Evolutionary conservation across 2,329 filamentous ascomycete species (phyloP), one percentile per base, ranked within the genome.

Genomic region (Coniella vitis): DNA sequence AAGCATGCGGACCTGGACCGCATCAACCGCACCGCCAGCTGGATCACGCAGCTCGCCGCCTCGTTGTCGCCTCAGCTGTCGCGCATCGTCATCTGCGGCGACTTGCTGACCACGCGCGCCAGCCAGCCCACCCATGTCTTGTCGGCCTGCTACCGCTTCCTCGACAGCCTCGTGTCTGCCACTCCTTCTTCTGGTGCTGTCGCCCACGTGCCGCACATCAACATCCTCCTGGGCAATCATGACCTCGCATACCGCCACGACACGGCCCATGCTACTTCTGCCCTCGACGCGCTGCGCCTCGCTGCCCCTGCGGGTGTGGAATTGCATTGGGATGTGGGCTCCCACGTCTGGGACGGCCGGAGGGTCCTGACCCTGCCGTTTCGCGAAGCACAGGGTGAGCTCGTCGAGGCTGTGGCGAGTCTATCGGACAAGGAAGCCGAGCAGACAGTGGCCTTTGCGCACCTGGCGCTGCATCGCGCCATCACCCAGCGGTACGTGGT

Each of bases 161-260:
- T 65, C 32, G 52, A 55, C 45, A 45, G 58, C 16, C 51, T 65
- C 10, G 56, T 53, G 22, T 22, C n/a, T 38, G 44, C 51, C 5
- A 53, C 56, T 5, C 5, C 25, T 10, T 29, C 25, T 5, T 29
- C 25, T 29, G 25, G 5, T 29, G 25, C 25, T 29, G 14, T n/a
- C n/a, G n/a, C n/a, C n/a, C 38, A 16, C 20, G 60, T 63, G 16
- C 61, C 62, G 1, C 60, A 56, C 43, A 51, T 65, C 38, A 54
- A 65, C 38, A 55, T 65, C 38, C 51, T 65, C n/a, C 50, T 65
- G n/a, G 63, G 63, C 16, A 65, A 65, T 32, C 63, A 65, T 54
- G 63, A 65, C 50, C 55, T 65, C 14, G 61, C 62, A 19, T 62
- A 63, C 52, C 55, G 57, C 14, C 56, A 55, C 20, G 61, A 63